These are phyloP conservation scores for Phylloboletellus chloephorus DNA, from an alignment of 1,284 basidiomycete species.

Conservation along the genomic window DNA sequence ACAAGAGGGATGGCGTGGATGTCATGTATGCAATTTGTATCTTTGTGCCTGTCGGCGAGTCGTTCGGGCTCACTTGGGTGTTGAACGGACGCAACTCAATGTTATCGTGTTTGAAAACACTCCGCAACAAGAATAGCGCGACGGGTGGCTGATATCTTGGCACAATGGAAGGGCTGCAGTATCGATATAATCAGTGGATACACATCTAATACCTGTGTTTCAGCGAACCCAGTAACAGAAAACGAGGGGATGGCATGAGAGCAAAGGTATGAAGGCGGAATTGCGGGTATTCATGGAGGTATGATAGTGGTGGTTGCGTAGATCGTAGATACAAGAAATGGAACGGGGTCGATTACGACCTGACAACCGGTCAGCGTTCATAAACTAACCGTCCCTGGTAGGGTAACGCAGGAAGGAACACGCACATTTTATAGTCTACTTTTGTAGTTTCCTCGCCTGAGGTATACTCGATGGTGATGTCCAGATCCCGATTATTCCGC, in stretches of 20 bases:
- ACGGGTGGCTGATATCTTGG: background rate
- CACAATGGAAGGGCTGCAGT: slow-evolving; percentile 1
- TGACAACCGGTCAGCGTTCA: slow-evolving; percentile 64
- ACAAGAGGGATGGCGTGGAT: slow-evolving; percentile 3
- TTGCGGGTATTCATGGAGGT: slow-evolving; percentile 6
- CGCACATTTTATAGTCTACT: slow-evolving; percentile 79
- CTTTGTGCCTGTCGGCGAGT: background rate
- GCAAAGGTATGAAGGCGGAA: slow-evolving; percentile 2
- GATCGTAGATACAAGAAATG: slow-evolving; percentile 4
- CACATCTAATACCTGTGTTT: slow-evolving; percentile 26
- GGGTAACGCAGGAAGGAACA: slow-evolving; percentile 30
- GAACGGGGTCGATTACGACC: slow-evolving; percentile 48
- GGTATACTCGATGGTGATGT: slow-evolving; percentile 79
- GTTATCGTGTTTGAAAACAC: background rate
- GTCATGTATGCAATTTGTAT: slow-evolving; percentile 4
- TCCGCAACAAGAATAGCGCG: background rate
- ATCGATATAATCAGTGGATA: slow-evolving; percentile 8
- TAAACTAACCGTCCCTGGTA: slow-evolving; percentile 10
- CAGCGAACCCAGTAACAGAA: slow-evolving; percentile 12
- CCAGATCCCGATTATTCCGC: slow-evolving; percentile 89
- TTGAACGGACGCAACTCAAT: slow-evolving; percentile 2
- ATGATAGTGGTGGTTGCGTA: slow-evolving; percentile 5
- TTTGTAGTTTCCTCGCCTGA: slow-evolving; percentile 33
- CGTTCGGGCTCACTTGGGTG: background rate
- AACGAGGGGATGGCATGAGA: background rate